Conservation (phyloP, 1,139 yeast species). For the Blastobotrys proliferans region DNA sequence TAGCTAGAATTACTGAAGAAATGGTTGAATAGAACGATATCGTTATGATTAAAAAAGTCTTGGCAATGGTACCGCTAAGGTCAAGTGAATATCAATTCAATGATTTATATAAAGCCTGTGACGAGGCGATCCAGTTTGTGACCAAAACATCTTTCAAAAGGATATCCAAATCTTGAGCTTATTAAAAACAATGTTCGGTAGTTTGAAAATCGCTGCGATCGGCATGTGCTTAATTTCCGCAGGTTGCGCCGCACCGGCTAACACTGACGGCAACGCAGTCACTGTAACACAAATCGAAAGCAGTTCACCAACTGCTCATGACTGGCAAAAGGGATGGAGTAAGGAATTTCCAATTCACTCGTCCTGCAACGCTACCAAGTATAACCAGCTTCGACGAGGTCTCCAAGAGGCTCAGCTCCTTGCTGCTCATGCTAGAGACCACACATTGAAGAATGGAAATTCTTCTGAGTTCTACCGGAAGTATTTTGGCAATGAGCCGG, state of each 20-base stretch:
- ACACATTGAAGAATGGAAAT: constrained; percentile 30
- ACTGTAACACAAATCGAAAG: not conserved
- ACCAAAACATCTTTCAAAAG: too few relatives aligned
- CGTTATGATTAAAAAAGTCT: not conserved
- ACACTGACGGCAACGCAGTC: not conserved
- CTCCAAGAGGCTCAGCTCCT: constrained; percentile 1
- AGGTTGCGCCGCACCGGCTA: not conserved
- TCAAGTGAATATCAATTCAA: not conserved
- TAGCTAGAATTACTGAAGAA: too few relatives aligned
- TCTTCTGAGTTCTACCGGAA: constrained; percentile 28
- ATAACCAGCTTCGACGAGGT: not conserved
- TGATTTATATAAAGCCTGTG: too few relatives aligned
- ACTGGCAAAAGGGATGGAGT: constrained; percentile 1
- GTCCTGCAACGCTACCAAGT: constrained; percentile 2
- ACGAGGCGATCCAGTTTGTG: too few relatives aligned
- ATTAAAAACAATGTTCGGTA: not conserved
- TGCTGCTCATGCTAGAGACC: constrained; percentile 32
- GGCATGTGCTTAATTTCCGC: not conserved
- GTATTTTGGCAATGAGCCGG: constrained; percentile 36
- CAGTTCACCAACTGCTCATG: constrained; percentile 1
- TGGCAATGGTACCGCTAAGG: not conserved
- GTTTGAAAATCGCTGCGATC: not conserved
- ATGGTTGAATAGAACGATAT: too few relatives aligned
- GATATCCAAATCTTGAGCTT: not conserved
- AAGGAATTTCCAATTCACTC: constrained; percentile 2